These are phyloP conservation scores for Conringia planisiliqua DNA, from an alignment of 345 rosid species.

Conservation along the genomic window DNA sequence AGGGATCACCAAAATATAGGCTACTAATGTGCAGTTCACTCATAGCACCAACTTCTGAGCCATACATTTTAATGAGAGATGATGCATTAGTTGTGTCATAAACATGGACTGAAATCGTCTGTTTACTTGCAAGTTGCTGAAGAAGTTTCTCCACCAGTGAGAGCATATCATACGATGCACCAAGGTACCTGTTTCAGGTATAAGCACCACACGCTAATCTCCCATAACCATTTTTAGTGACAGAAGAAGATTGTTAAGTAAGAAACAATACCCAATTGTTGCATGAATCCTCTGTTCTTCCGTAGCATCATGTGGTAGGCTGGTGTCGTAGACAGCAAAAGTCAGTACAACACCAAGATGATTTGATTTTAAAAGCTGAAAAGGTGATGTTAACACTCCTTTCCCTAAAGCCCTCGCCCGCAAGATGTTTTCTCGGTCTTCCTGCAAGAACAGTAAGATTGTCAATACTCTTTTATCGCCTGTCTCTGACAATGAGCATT, in stretches of 20 bases:
- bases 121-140: slow-evolving; percentile 93
- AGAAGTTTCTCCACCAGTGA: slow-evolving; percentile 93
- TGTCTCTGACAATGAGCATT: no score
- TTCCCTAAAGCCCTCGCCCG: slow-evolving; percentile 93
- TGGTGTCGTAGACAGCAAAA: slow-evolving; percentile 77
- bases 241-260: not conserved
- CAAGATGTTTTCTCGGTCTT: slow-evolving; percentile 89
- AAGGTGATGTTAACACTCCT: slow-evolving; percentile 95
- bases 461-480: not conserved
- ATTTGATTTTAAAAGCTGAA: slow-evolving; percentile 87
- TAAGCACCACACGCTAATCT: not conserved
- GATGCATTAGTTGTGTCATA: slow-evolving; percentile 79
- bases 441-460: slow-evolving; percentile 41
- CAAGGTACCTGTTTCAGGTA: slow-evolving; percentile 60
- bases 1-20: slow-evolving; percentile 94
- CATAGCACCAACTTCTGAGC: slow-evolving; percentile 57
- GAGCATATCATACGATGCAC: slow-evolving; percentile 96
- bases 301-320: slow-evolving; percentile 65
- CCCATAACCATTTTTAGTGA: not conserved
- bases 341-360: slow-evolving; percentile 91
- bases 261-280: slow-evolving; percentile 65
- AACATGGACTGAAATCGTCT: slow-evolving; percentile 79
- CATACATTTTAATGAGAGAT: slow-evolving; percentile 74
- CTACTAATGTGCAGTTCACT: slow-evolving; percentile 56
- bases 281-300: slow-evolving; percentile 67